A percentile compares a stretch with the other conserved stretches of the same genome.
These are phyloP conservation scores for Trichoderma sp. DNA, from an alignment of 2,329 filamentous ascomycete genomes.

Conservation along the genomic window DNA sequence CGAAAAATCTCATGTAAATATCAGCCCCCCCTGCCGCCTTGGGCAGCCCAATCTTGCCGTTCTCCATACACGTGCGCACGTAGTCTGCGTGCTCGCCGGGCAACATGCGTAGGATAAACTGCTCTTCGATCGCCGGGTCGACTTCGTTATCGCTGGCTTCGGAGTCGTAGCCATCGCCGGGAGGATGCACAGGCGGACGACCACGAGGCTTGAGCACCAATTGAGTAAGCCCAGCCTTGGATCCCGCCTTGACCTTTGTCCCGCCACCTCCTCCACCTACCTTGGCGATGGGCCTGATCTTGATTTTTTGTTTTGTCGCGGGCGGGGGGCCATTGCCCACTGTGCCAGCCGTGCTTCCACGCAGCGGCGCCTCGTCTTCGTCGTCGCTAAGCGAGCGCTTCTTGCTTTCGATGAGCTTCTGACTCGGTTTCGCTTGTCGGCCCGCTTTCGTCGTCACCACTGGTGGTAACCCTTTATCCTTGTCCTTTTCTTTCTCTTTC, in stretches of 20 bases:
- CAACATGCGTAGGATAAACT: constrained; percentile 84
- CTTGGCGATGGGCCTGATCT: constrained; percentile 39
- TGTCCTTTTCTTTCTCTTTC: constrained; percentile 6
- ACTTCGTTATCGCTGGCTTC: constrained; percentile 86
- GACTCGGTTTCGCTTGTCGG: constrained; percentile 56
- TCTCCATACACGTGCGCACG: constrained; percentile 69
- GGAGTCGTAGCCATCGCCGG: constrained; percentile 92
- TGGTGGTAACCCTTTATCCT: constrained; percentile 16
- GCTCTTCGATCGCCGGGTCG: constrained; percentile 85
- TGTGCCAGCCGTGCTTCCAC: constrained; percentile 47
- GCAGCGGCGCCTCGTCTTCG: constrained; percentile 40
- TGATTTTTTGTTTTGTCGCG: constrained; percentile 49
- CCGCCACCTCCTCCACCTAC: background rate
- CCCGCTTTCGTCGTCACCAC: constrained; percentile 57
- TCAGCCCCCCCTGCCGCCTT: constrained; percentile 67
- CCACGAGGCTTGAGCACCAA: constrained; percentile 60
- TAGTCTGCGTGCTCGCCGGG: constrained; percentile 85
- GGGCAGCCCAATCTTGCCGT: constrained; percentile 71
- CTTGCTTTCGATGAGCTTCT: constrained; percentile 56
- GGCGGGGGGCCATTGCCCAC: constrained; percentile 32
- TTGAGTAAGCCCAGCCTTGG: constrained; percentile 37
- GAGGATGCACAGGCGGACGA: constrained; percentile 64
- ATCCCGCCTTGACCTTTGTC: constrained; percentile 26
- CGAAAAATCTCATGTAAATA: constrained; percentile 76
- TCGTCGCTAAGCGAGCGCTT: constrained; percentile 60